Evolutionary conservation across 2,329 filamentous ascomycete species (phyloP).

Genomic region (Botrytis tulipae): DNA sequence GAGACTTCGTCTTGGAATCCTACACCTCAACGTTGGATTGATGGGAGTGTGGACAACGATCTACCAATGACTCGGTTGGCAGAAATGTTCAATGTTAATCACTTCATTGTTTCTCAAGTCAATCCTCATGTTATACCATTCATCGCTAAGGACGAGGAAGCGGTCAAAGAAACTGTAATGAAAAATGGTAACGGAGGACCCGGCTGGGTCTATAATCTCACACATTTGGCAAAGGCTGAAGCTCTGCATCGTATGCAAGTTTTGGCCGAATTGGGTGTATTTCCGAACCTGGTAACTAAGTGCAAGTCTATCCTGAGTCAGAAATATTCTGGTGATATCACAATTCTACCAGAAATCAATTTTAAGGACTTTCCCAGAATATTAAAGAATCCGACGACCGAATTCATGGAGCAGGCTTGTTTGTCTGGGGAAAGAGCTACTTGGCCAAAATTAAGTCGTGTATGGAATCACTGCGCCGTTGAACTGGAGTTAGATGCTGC

Average conservation of each 20-base stretch:
- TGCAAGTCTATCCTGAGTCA: constrained; percentile 79
- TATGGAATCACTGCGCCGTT: constrained; percentile 84
- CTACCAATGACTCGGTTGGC: constrained; percentile 85
- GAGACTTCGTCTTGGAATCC: constrained; percentile 81
- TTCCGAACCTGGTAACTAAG: constrained; percentile 77
- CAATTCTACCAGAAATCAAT: constrained; percentile 78
- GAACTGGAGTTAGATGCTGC: constrained; percentile 80
- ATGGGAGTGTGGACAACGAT: constrained; percentile 93
- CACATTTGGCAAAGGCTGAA: constrained; percentile 74
- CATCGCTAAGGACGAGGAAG: constrained; percentile 66
- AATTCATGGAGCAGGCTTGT: constrained; percentile 81
- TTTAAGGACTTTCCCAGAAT: constrained; percentile 73
- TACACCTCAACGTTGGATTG: constrained; percentile 82
- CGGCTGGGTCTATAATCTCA: constrained; percentile 64
- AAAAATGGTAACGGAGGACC: constrained; percentile 34
- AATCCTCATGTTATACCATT: constrained; percentile 94
- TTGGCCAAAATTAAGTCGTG: constrained; percentile 84
- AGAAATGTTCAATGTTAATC: constrained; percentile 97
- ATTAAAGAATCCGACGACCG: constrained; percentile 77
- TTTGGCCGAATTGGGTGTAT: constrained; percentile 74
- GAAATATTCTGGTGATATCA: constrained; percentile 92
- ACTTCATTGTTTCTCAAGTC: constrained; percentile 96
- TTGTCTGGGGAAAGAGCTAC: constrained; percentile 80
- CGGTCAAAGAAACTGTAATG: constrained; percentile 43
- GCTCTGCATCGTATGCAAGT: constrained; percentile 77